Base-by-base conservation (phyloP, 2,329 filamentous ascomycete species). In the Monosporascus sp. region DNA sequence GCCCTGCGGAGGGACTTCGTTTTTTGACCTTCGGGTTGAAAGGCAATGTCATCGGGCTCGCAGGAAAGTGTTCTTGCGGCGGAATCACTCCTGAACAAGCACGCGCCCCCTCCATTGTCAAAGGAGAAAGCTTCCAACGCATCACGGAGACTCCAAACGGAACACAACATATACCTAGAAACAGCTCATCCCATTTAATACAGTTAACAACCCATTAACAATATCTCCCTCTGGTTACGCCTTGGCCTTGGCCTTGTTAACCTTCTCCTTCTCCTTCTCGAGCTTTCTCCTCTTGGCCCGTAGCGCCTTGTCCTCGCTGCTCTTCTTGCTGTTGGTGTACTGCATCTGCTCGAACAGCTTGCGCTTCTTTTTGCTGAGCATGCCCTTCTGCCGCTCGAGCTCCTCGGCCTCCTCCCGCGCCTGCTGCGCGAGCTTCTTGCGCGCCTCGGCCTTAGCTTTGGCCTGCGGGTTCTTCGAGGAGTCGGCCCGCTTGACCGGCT, bases 321-420 rank as follows among this genome's bases (percentile, higher is more conserved):
- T 93, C 78, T 90, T 89, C 81, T 94, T 92, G 74, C 87, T 92
- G 73, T 97, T 96, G 57, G 85, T 91, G 74, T 96, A 95, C 67
- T 91, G 81, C 90, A 99, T 99, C 78, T 97, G 94, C 78, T 97
- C 94, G 61, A 93, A 88, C 65, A 97, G 77, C 84, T 97, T 97
- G 65, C 94, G 82, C 85, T 97, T 99, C 83, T 95, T 94, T 72
- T 95, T 89, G 72, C 88, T 89, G 78, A 97, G 86, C 94, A 99
- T 99, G 76, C 95, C 94, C 83, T 96, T 97, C 70, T 90, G 87
- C 57, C 93, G 82, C 72, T 96, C 91, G 54, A 95, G 73, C 64
- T 97, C 92, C 72, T 97, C 94, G 4, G 88, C 85, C 67, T 94
- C 89, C 65, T 85, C 80, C 55, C 84, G 82, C 37, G 84, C 82